These are phyloP conservation scores for Coniochaeta ligniaria DNA, from an alignment of 2,329 filamentous ascomycete genomes.

Conservation along the genomic window DNA sequence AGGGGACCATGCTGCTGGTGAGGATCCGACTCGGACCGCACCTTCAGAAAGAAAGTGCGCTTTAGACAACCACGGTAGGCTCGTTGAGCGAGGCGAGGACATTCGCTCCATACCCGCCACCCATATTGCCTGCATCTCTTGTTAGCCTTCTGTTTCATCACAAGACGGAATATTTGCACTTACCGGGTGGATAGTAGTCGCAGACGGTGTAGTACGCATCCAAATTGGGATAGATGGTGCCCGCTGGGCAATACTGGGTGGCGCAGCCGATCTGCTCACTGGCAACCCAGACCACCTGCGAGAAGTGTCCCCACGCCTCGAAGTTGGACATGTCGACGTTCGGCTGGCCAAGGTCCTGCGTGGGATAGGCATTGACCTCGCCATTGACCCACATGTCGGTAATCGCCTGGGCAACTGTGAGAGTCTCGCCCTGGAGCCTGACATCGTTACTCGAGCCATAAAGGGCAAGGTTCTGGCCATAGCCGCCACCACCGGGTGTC, in stretches of 20 bases:
- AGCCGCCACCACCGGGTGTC: constrained; percentile 51
- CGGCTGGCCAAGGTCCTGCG: constrained; percentile 48
- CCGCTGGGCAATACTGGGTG: constrained; percentile 44
- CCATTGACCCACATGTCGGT: constrained; percentile 86
- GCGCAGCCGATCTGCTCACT: constrained; percentile 58
- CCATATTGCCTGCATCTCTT: constrained; percentile 41
- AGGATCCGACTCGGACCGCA: not conserved
- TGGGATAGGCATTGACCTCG: constrained; percentile 54
- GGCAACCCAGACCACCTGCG: constrained; percentile 65
- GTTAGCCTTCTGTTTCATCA: constrained; percentile 7
- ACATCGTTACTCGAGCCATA: constrained; percentile 35
- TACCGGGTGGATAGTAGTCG: constrained; percentile 76
- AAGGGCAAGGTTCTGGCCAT: constrained; percentile 90
- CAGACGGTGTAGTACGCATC: constrained; percentile 74
- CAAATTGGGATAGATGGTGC: constrained; percentile 38
- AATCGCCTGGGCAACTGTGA: constrained; percentile 59
- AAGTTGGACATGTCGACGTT: constrained; percentile 57
- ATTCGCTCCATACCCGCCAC: constrained; percentile 41
- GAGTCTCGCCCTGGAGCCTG: constrained; percentile 31
- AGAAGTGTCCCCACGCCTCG: constrained; percentile 65
- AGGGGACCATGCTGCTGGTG: not conserved
- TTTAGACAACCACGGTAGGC: constrained; percentile 15
- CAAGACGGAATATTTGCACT: constrained; percentile 18
- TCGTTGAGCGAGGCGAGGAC: constrained; percentile 35
- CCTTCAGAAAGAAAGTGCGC: not conserved